Evolutionary conservation across 495 filamentous ascomycete species (phyloP).

Genomic region (Aspergillus baeticus): DNA sequence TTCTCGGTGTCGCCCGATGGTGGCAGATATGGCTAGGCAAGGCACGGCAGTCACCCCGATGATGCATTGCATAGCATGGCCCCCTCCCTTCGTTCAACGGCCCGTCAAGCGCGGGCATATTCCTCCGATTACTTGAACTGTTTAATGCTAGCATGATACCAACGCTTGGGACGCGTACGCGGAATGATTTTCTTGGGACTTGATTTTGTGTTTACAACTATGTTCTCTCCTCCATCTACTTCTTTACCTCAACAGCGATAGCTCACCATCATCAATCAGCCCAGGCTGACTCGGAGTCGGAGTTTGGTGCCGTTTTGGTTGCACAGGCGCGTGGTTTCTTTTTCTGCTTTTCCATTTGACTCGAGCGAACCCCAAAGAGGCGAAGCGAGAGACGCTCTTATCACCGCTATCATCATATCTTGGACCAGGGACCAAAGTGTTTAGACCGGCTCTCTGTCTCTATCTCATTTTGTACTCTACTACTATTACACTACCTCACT

Average conservation of each 20-base stretch:
- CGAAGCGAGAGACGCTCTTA: constrained; percentile 3
- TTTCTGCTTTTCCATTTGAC: constrained; percentile 9
- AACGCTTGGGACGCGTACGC: constrained; percentile 24
- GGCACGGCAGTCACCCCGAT: constrained; percentile 28
- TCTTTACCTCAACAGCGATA: background rate
- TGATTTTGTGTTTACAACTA: background rate
- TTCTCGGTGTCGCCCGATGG: constrained; percentile 58
- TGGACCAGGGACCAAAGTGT: background rate
- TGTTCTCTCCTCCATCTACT: background rate
- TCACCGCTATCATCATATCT: background rate
- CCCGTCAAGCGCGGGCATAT: constrained; percentile 15
- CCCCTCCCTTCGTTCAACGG: background rate
- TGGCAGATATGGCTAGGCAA: constrained; percentile 60
- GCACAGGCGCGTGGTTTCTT: background rate
- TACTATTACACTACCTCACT: constrained; percentile 9
- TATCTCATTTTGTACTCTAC: constrained; percentile 14
- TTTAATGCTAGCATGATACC: constrained; percentile 32
- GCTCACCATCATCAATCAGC: background rate
- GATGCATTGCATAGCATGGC: background rate
- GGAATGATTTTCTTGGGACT: constrained; percentile 21
- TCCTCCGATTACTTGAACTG: constrained; percentile 5
- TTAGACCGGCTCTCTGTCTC: background rate
- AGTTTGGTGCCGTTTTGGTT: constrained; percentile 1
- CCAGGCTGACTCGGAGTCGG: constrained; percentile 1
- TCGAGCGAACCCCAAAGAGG: background rate